Evolutionary conservation across 768 basidiomycete species (phyloP), one percentile per base, ranked within the genome.

Genomic region (Trametes cinnabarina): DNA sequence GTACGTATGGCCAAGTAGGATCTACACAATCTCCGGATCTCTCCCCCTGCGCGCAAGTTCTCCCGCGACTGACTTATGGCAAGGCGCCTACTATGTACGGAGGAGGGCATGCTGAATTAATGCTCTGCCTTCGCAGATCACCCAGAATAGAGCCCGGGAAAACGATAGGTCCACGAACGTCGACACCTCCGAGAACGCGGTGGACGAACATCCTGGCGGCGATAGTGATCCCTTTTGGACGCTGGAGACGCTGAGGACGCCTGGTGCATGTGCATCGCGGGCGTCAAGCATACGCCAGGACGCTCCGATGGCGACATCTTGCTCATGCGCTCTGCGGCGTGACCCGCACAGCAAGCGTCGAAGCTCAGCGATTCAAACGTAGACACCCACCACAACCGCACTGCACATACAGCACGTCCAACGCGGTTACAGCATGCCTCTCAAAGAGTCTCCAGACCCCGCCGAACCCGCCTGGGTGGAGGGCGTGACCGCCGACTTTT

Each of bases 401-500:
- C 15, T 42, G 23, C 22, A 26, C 23, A 25, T 17, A 46, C 44
- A 46, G 23, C 7, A 15, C n/a, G n/a, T 0, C 37, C 26, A 20
- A 17, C 41, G 28, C 32, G 26, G 39, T 25, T 35, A 26, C 51
- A 58, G 43, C n/a, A 87, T 88, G 85, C 82, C 86, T 51, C 66
- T 87, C 23, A 75, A 75, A 53, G 69, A 74, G 60, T 64, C 72
- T 28, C 65, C 68, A 42, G 71, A 71, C 50, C 69, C 70, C 8
- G 61, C 74, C 20, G 73, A 79, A 40, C 71, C 72, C 26, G 51
- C 62, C 19, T 58, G 58, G 25, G 71, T 83, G 20, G 62, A 70
- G 54, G 66, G 72, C 28, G 76, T 73, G 10, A 71, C 77, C n/a
- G 82, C 84, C 40, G 66, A 74, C 15, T 88, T 78, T 57, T 52